Percentiles rank a stretch among this genome's conserved stretches.
These are phyloP conservation scores for Bretziella fagacearum DNA, from an alignment of 2,329 filamentous ascomycete genomes.

Conservation along the genomic window DNA sequence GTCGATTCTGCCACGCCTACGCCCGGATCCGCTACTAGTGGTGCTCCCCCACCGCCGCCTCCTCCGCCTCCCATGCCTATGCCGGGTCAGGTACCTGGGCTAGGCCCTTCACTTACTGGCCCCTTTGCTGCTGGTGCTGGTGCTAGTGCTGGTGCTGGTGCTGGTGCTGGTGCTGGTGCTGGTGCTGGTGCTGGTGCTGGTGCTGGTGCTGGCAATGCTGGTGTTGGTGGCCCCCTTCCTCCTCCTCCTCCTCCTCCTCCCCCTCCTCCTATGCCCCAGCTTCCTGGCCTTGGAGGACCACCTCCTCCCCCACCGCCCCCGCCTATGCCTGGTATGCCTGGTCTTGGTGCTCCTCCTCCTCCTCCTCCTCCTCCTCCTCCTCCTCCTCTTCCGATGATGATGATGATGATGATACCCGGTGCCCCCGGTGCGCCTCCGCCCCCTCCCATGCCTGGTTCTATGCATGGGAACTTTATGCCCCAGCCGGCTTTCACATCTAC, in stretches of 20 bases:
- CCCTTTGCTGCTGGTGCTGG: slow-evolving; percentile 28
- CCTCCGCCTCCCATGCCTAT: slow-evolving; percentile 27
- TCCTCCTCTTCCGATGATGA: slow-evolving; percentile 26
- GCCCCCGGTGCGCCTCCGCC: slow-evolving; percentile 35
- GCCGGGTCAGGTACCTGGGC: slow-evolving; percentile 14
- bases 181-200: slow-evolving; percentile 27
- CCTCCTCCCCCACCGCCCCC: slow-evolving; percentile 37
- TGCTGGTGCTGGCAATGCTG: slow-evolving; percentile 21
- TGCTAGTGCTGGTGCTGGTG: slow-evolving; percentile 17
- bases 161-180: slow-evolving; percentile 19
- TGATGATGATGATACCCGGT: too few species aligned
- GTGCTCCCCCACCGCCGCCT: slow-evolving; percentile 23
- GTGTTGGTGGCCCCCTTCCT: slow-evolving; percentile 19
- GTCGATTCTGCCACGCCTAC: slow-evolving; percentile 20
- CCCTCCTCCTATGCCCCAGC: slow-evolving; percentile 22
- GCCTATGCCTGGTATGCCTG: slow-evolving; percentile 22
- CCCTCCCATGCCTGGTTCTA: slow-evolving; percentile 48
- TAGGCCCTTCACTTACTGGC: slow-evolving; percentile 20
- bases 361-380: slow-evolving; percentile 24
- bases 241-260: slow-evolving; percentile 19
- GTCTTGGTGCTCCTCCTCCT: slow-evolving; percentile 31
- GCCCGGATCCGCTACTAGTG: slow-evolving; percentile 18
- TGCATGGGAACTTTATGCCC: slow-evolving; percentile 61
- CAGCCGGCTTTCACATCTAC: slow-evolving; percentile 40
- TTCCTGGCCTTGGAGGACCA: slow-evolving; percentile 29